A percentile compares a stretch with the other conserved stretches of the same genome.
Evolutionary conservation across 306 rosid genomes (phyloP).

Genomic region (Herpetospermum pedunculosum): DNA sequence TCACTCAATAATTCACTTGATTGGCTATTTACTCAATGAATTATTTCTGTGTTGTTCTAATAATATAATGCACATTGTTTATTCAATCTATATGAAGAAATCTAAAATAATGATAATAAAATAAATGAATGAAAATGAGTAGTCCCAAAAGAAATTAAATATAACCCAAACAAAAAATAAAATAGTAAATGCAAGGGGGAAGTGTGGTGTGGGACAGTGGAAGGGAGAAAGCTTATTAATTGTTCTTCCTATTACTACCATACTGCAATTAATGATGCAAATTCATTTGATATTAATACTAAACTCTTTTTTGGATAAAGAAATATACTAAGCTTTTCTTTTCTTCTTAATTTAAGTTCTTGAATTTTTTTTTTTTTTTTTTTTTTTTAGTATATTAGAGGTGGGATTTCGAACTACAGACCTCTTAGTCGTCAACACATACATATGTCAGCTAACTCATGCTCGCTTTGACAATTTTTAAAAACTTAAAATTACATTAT

Average conservation of each 20-base stretch:
- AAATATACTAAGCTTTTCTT: not conserved
- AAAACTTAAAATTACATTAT: no score
- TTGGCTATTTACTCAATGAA: slow-evolving; percentile 1
- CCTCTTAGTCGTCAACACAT: no score
- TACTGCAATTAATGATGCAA: not conserved
- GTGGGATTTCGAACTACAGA: no score
- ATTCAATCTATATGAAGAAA: not conserved
- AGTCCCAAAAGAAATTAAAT: not conserved
- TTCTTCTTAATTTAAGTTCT: no score
- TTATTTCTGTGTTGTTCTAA: not conserved
- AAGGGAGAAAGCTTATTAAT: not conserved
- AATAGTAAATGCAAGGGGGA: not conserved
- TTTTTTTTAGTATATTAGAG: no score
- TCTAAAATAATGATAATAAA: not conserved
- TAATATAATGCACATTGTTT: slow-evolving; percentile 1
- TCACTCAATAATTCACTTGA: not conserved
- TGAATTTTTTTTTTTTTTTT: no score
- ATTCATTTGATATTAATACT: not conserved
- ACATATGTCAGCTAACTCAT: no score
- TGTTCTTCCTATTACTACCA: slow-evolving; percentile 1
- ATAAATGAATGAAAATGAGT: not conserved
- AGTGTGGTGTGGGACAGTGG: not conserved
- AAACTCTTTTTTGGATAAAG: not conserved
- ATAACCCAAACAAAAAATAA: not conserved
- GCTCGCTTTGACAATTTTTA: no score